Conservation (phyloP, 805 yeast species). For the Candida andamanensis region DNA sequence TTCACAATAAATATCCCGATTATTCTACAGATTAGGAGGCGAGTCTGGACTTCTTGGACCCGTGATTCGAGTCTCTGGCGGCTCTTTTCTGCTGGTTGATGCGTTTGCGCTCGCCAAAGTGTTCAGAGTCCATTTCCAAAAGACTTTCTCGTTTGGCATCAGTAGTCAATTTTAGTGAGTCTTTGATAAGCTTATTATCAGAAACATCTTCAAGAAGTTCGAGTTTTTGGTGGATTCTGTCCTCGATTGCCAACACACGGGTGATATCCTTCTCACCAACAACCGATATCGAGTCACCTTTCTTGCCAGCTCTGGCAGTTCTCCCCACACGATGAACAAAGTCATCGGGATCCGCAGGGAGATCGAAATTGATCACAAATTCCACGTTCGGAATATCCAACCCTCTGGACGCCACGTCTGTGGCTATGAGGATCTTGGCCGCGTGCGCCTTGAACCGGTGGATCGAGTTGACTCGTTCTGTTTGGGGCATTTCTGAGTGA, state of each 20-base stretch:
- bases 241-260: conserved; percentile 81
- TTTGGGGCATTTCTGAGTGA: conserved; percentile 93
- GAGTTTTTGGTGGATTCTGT: conserved; percentile 75
- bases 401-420: conserved; percentile 97
- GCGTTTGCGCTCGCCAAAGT: conserved; percentile 71
- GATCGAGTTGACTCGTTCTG: conserved; percentile 83
- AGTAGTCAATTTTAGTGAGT: conserved; percentile 63
- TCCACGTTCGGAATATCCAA: conserved; percentile 92
- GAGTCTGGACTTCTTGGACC: conserved; percentile 9
- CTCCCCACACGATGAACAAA: conserved; percentile 97
- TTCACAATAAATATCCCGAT: background rate
- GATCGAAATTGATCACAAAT: conserved; percentile 83
- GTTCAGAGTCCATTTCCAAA: conserved; percentile 90
- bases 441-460: conserved; percentile 94
- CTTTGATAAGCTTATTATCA: conserved; percentile 73
- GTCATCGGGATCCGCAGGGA: conserved; percentile 95
- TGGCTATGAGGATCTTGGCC: conserved; percentile 87
- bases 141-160: conserved; percentile 85
- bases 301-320: conserved; percentile 96
- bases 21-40: too few relatives aligned
- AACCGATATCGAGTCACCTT: conserved; percentile 77
- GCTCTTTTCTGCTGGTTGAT: conserved; percentile 44
- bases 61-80: conserved; percentile 6
- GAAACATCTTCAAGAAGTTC: conserved; percentile 63
- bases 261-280: conserved; percentile 82